Conservation (phyloP, 768 basidiomycete genomes). For the Tulasnella sp. region DNA sequence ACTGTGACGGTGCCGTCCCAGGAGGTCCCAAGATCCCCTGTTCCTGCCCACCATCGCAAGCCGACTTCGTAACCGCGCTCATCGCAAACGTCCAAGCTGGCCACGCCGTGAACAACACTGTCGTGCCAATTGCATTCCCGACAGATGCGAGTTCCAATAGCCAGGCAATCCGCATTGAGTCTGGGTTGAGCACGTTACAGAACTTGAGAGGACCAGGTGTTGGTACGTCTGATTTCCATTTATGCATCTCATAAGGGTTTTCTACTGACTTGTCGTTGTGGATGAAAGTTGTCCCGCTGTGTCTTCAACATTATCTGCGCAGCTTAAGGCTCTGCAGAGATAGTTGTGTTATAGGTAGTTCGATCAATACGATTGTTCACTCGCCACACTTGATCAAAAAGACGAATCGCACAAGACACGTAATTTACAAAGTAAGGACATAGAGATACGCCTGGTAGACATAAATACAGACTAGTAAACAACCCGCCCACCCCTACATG, state of each 20-base stretch:
- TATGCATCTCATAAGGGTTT: neutral
- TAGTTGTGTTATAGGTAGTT: no score
- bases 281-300: constrained; percentile 30
- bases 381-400: no score
- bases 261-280: neutral
- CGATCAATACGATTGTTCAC: no score
- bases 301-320: constrained; percentile 11
- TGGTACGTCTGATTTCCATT: constrained; percentile 27
- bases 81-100: constrained; percentile 51
- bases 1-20: constrained; percentile 54
- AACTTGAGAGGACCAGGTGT: constrained; percentile 57
- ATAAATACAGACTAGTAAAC: no score
- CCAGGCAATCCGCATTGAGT: constrained; percentile 45
- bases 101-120: constrained; percentile 54
- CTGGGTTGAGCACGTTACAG: constrained; percentile 58
- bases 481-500: no score
- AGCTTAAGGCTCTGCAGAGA: constrained; percentile 1
- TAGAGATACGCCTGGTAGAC: no score
- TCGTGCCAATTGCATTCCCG: constrained; percentile 50
- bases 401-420: no score
- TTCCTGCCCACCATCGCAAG: constrained; percentile 48
- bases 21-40: constrained; percentile 54
- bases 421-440: no score
- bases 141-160: constrained; percentile 44
- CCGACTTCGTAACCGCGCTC: constrained; percentile 43